Base-by-base conservation (phyloP, 371 early-diverging fungal genomes). In the Apophysomyces elegans region DNA sequence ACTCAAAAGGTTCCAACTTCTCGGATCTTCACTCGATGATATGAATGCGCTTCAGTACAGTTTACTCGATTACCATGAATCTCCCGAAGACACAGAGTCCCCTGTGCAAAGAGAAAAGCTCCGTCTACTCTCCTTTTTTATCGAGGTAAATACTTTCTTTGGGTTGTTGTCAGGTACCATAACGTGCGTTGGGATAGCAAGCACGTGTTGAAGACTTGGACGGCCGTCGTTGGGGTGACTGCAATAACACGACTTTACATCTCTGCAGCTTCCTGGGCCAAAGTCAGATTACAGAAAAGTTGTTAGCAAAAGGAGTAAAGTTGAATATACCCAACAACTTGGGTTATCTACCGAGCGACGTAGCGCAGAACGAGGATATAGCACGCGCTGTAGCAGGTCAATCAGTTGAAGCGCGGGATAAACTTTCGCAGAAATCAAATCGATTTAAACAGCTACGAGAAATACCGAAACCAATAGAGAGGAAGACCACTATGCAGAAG, bases 201-300 rank as follows among this genome's bases (percentile, higher is more conserved):
- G 59, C 67, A 38, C 56, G 41, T 44, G 58, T 41, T 12, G 47
- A 61, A n/a, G 62, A 65, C 56, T 37, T 69, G 21, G 46, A 69
- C 16, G 57, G 12, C 11, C 39, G 37, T n/a, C 18, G 32, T 11
- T 71, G 72, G 72, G 72, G 72, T 9, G 58, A 67, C 9, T 57
- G 59, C 35, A 32, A 57, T 12, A 71, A 67, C 44, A 64, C 58
- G 14, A 71, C 68, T 4, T 21, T 71, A 12, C 72, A 71, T 50
- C 58, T 71, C 8, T 58, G 58, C 9, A 67, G 72, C 47, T 64
- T 67, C 16, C 63, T 71, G 4, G 68, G 65, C 5, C 65, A 67
- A 50, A 7, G 37, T 9, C 50, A 64, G n/a, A 41, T 71, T 58
- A 65, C 68, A 7, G 68, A 58, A 50, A 61, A 61, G 16, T 44